These are phyloP conservation scores for Serendipita vermifera DNA, from an alignment of 768 basidiomycete species.

Conservation along the genomic window DNA sequence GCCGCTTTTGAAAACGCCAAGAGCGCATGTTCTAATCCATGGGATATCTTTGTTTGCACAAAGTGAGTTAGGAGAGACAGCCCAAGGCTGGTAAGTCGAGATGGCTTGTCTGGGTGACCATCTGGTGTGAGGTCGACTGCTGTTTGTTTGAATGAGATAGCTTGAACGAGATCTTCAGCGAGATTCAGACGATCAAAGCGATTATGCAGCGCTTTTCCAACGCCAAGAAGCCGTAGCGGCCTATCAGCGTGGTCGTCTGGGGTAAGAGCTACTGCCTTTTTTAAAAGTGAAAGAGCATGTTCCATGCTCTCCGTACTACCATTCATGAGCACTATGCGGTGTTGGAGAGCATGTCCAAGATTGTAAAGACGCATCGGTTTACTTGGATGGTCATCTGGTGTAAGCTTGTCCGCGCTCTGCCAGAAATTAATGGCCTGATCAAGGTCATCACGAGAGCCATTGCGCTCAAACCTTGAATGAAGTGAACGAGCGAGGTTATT, in stretches of 20 bases:
- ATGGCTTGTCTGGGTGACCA: constrained; percentile 13
- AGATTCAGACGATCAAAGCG: constrained; percentile 10
- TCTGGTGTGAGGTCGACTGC: constrained; percentile 11
- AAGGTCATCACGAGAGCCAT: neutral
- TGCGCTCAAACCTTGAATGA: neutral
- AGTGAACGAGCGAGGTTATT: neutral
- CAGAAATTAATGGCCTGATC: neutral
- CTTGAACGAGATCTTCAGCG: constrained; percentile 10
- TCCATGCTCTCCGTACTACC: neutral
- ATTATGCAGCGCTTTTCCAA: neutral
- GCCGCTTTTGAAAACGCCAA: neutral
- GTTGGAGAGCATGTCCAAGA: constrained; percentile 13
- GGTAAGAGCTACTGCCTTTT: neutral
- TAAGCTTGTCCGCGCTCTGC: constrained; percentile 12
- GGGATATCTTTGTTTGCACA: neutral
- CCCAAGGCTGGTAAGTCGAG: constrained; percentile 10
- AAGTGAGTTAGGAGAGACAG: constrained; percentile 9
- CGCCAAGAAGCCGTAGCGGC: neutral
- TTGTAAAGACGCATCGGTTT: constrained; percentile 11
- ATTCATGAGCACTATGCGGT: constrained; percentile 9
- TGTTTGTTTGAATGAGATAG: constrained; percentile 6
- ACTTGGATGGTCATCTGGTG: constrained; percentile 13
- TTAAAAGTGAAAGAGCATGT: neutral
- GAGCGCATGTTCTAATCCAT: neutral
- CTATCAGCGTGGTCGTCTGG: neutral